Base-by-base conservation (phyloP, 1,284 basidiomycete genomes). In the Paramarasmius palmivorus region DNA sequence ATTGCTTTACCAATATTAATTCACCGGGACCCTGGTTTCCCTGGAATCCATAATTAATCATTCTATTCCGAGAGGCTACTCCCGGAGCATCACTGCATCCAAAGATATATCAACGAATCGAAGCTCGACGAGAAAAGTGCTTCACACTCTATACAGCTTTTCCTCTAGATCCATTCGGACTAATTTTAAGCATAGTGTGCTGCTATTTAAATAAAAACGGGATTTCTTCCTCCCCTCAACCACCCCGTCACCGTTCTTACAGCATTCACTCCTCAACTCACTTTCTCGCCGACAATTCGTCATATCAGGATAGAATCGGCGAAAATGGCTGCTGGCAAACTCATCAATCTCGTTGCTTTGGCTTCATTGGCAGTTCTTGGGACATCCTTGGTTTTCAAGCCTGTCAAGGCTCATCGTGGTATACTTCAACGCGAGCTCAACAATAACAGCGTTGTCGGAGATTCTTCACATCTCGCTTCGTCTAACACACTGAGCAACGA, bases 331-430 rank as follows among this genome's bases (percentile, higher is more conserved):
- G 59, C 75, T 20, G 39, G 66, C 58, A 85, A 79, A 59, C 63
- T 85, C 47, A 57, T 84, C 62, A 80, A 80, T 62, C 68, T 90
- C 55, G 48, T 89, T 56, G 75, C 82, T 19, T 60, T 88, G 44
- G 72, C 81, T 20, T 75, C 83, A 15, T 65, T 90, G 44, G 80
- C 82, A 26, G 60, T 88, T 57, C 57, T 89, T 56, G 74, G 79
- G 48, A 74, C 73, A 59, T 74, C 77, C n/a, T 76, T 79, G 55
- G 72, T 66, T 36, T 66, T 78, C 0, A 52, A 72, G 12, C 73
- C 77, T 22, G 81, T 72, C 39, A 73, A 72, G 57, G 86, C 86
- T 8, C 65, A 70, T 38, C 64, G 75, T 54, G 64, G 72, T 37
- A 71, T 63, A 53, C 45, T 69, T 45, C 74, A 73, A 56, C 72